Percentiles rank a stretch among this genome's conserved stretches.
These are phyloP conservation scores for Pythium guiyangense DNA, from an alignment of 352 stramenopile species.

Conservation along the genomic window DNA sequence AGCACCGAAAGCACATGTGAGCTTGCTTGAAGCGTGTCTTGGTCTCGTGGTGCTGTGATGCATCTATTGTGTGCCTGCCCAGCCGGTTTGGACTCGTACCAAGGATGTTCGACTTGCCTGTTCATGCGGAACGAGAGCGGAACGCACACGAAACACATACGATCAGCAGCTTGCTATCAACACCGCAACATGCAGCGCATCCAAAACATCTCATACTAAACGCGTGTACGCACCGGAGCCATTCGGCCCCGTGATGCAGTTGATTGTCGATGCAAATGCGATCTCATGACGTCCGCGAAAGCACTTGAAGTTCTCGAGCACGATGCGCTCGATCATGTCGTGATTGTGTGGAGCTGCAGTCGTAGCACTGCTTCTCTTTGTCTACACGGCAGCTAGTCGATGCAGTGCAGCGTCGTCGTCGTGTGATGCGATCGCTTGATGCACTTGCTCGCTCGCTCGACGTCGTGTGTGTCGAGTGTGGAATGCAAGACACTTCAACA, in stretches of 20 bases:
- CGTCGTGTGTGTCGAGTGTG: too few relatives aligned
- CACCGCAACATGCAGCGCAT: too few relatives aligned
- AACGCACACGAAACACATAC: neutral
- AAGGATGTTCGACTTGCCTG: constrained; percentile 44
- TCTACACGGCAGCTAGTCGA: too few relatives aligned
- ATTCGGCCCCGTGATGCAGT: constrained; percentile 43
- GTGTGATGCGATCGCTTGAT: too few relatives aligned
- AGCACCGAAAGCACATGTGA: neutral
- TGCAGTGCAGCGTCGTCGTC: too few relatives aligned
- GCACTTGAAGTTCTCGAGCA: constrained; percentile 47
- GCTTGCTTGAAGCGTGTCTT: neutral
- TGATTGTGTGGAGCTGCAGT: too few relatives aligned
- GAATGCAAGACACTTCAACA: too few relatives aligned
- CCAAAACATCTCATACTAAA: too few relatives aligned
- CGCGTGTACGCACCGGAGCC: constrained; percentile 22
- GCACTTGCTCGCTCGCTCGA: too few relatives aligned
- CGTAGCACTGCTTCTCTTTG: too few relatives aligned
- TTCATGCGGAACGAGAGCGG: too few relatives aligned
- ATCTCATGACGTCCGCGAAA: constrained; percentile 31
- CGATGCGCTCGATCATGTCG: constrained; percentile 12
- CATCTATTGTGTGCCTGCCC: neutral
- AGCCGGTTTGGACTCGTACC: constrained; percentile 5
- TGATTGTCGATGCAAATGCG: constrained; percentile 20
- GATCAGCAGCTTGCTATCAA: too few relatives aligned
- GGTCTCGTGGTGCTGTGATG: neutral